Evolutionary conservation across 176 grass and related monocot species (phyloP), one percentile per base, ranked within the genome.

Genomic region (Triticum timopheevii): DNA sequence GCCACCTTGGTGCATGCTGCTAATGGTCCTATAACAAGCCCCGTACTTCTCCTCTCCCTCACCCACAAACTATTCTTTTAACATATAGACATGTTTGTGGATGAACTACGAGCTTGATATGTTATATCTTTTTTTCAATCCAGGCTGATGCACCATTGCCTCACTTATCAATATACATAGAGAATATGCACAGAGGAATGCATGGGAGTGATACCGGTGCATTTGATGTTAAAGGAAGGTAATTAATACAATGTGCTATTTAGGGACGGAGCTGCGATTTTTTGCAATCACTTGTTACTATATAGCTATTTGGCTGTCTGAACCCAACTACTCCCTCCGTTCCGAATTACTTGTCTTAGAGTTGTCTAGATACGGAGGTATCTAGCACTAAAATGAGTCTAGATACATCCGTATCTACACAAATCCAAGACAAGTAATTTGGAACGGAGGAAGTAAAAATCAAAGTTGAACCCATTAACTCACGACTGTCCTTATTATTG

Each of bases 181-280:
- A 90, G 58, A 77, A 85, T 70, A 95, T 98, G 39, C 68, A 89
- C 13, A 93, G 35, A 64, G 93, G 69, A 7, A 95, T 88, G 74
- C 95, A 98, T 86, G 80, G 87, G 50, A 92, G 95, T 82, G 93
- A 95, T 72, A 88, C 93, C 20, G 91, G 87, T 30, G 89, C 83
- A 64, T 93, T 83, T 12, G 87, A 95, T 42, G 66, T 59, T 59
- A 38, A 49, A 49, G 45, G 45, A 93, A 71, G 90, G 95, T 95
- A 97, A 61, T 17, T 82, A n/a, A 17, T 25, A 2, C 13, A 35
- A 63, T 1, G 45, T 49, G 45, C 45, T 49, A 49, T 49, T 49
- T 49, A 49, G 45, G 45, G 45, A 13, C 45, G 45, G 45, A 49
- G 45, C 45, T 49, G 45, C 45, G 11, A 13, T 45, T 45, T 45